Percentiles rank a stretch among this genome's conserved stretches.
Conservation (phyloP, 2,329 filamentous ascomycete species). For the Bisporella sp. region DNA sequence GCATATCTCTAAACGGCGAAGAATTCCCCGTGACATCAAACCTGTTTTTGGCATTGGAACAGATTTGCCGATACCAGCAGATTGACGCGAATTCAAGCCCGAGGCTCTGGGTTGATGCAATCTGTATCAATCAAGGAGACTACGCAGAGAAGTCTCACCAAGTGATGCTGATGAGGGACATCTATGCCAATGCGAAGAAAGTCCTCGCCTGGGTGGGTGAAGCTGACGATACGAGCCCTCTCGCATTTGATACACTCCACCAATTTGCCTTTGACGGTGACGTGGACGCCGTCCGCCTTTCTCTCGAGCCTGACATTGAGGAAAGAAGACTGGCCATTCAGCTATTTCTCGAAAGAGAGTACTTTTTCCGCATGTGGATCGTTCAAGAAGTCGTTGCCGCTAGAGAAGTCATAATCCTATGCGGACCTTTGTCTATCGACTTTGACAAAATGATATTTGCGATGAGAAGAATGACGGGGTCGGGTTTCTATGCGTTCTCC, state of each 20-base stretch:
- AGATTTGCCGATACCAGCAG: too few relatives aligned
- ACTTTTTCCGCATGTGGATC: conserved; percentile 1
- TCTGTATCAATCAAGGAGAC: too few relatives aligned
- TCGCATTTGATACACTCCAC: neutral
- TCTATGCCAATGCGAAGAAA: conserved; percentile 1
- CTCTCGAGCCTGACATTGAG: neutral
- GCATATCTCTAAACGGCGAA: too few relatives aligned
- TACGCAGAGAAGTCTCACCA: too few relatives aligned
- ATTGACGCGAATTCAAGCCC: too few relatives aligned
- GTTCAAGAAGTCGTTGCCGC: conserved; percentile 3
- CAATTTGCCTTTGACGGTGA: neutral
- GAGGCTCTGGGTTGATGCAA: too few relatives aligned
- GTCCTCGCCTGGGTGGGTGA: conserved; percentile 6
- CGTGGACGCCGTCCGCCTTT: neutral
- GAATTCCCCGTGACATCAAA: too few relatives aligned
- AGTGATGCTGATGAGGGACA: conserved; percentile 2
- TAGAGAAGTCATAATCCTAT: neutral
- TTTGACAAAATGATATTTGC: neutral
- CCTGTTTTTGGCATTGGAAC: too few relatives aligned
- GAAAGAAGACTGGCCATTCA: neutral
- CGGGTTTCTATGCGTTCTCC: neutral
- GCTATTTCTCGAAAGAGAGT: neutral
- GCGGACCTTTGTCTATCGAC: neutral
- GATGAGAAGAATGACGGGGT: neutral
- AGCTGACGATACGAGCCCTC: neutral